Conservation (phyloP, 441 rosid species). For the Flueggea neowawraea region DNA sequence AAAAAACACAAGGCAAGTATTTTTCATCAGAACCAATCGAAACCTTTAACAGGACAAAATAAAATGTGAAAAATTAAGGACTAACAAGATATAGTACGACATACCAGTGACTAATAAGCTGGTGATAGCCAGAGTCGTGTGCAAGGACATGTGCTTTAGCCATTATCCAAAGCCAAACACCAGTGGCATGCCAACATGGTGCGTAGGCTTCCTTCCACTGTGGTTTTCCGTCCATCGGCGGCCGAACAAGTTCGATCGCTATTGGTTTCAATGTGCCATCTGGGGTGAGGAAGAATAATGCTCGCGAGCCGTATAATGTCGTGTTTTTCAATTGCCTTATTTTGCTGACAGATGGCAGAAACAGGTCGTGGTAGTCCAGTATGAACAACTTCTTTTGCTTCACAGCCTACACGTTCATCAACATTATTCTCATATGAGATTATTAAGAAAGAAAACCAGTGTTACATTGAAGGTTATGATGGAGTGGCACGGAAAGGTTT, state of each 20-base stretch:
- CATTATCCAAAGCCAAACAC: conserved; percentile 63
- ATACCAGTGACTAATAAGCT: conserved; percentile 73
- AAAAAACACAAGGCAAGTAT: background rate
- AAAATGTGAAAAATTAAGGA: no score
- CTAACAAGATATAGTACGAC: no score
- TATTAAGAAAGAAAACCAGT: no score
- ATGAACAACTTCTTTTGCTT: conserved; percentile 55
- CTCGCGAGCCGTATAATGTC: conserved; percentile 60
- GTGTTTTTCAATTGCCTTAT: conserved; percentile 43
- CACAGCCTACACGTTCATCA: conserved; percentile 42
- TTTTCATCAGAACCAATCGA: no score
- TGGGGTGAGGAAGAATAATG: conserved; percentile 54
- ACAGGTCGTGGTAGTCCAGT: conserved; percentile 72
- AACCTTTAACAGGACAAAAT: no score
- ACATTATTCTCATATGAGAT: background rate
- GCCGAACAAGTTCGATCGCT: conserved; percentile 71
- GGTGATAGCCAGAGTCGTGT: conserved; percentile 73
- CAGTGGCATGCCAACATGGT: conserved; percentile 41
- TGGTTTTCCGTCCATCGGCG: conserved; percentile 49
- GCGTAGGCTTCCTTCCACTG: conserved; percentile 60
- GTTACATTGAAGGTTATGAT: no score
- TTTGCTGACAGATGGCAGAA: conserved; percentile 59
- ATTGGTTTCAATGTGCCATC: conserved; percentile 50
- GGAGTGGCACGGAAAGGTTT: no score
- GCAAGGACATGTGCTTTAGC: conserved; percentile 75